phyloP scores from a whole-genome alignment of 2,329 filamentous ascomycete species.

The Cladosporium sp. region DNA sequence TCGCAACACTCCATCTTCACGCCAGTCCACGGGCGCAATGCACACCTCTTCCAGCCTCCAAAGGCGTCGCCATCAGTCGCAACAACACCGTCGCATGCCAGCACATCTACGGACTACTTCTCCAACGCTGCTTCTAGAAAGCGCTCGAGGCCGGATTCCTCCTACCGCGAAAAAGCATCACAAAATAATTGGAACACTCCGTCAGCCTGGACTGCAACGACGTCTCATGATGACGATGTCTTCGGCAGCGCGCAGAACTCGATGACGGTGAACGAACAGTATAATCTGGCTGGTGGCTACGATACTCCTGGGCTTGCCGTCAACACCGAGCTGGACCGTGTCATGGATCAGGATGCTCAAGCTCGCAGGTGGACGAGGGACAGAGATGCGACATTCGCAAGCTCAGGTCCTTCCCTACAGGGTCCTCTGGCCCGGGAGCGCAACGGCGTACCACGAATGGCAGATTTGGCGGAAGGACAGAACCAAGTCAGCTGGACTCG shows the following conservation, averaged over 20 bases:
- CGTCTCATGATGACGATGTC: conserved; percentile 15
- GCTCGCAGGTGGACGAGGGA: conserved; percentile 10
- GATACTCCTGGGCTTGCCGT: conserved; percentile 47
- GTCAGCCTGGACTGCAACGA: conserved; percentile 21
- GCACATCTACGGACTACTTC: conserved; percentile 32
- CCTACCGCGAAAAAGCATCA: conserved; percentile 7
- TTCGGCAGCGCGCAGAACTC: conserved; percentile 36
- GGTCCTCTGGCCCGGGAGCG: conserved; percentile 38
- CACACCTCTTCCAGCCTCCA: conserved; percentile 46
- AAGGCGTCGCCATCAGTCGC: conserved; percentile 41
- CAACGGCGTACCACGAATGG: conserved; percentile 35
- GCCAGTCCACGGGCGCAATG: conserved; percentile 20
- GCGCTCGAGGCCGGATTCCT: conserved; percentile 34
- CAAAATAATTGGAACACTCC: neutral
- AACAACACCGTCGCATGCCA: conserved; percentile 27
- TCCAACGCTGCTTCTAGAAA: conserved; percentile 31
- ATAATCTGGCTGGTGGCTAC: conserved; percentile 52
- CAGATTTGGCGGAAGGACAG: conserved; percentile 21
- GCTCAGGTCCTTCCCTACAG: conserved; percentile 21
- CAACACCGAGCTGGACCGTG: conserved; percentile 39
- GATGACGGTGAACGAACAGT: conserved; percentile 53
- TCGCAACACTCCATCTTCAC: conserved; percentile 13
- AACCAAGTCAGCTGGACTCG: conserved; percentile 51
- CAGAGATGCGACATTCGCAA: neutral
- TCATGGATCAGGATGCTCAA: conserved; percentile 8